These are phyloP conservation scores for Trichomonascaceae sp. DNA, from an alignment of 1,139 yeast species.

Conservation along the genomic window DNA sequence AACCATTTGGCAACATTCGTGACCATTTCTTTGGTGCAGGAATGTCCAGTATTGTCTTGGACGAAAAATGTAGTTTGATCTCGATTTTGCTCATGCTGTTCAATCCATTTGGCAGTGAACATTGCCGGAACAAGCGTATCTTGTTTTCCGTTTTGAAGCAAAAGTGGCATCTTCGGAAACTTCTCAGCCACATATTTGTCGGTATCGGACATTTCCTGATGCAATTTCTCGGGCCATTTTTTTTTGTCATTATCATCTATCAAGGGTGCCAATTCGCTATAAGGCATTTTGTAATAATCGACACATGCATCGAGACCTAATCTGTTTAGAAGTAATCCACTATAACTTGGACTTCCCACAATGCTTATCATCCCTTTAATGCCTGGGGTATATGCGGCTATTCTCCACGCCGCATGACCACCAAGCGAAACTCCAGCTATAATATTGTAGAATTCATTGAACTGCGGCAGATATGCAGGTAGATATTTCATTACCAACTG, in stretches of 20 bases:
- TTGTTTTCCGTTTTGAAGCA: conserved; percentile 15
- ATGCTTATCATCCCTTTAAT: conserved; percentile 2
- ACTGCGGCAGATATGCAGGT: conserved; percentile 38
- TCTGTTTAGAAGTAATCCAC: conserved; percentile 15
- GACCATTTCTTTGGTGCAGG: conserved; percentile 16
- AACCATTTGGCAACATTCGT: conserved; percentile 13
- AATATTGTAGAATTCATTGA: conserved; percentile 10
- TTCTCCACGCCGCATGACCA: conserved; percentile 20
- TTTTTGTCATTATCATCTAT: conserved; percentile 1
- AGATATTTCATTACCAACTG: conserved; percentile 44
- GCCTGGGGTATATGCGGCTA: conserved; percentile 14
- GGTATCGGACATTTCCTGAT: conserved; percentile 8
- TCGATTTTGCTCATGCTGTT: not conserved
- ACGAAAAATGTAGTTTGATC: conserved; percentile 9
- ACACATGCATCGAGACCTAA: conserved; percentile 9
- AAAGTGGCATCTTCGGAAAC: not conserved
- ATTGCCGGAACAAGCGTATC: conserved; percentile 18
- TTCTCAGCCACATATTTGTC: conserved; percentile 5
- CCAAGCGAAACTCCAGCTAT: conserved; percentile 19
- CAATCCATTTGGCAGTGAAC: conserved; percentile 14
- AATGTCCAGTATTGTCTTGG: conserved; percentile 17
- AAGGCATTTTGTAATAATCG: not conserved
- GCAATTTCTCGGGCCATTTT: conserved; percentile 12
- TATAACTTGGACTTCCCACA: conserved; percentile 17
- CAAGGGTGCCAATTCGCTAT: not conserved